phyloP scores from a whole-genome alignment of 2,329 filamentous ascomycete genomes.

The Ceratocystis huliohia region DNA sequence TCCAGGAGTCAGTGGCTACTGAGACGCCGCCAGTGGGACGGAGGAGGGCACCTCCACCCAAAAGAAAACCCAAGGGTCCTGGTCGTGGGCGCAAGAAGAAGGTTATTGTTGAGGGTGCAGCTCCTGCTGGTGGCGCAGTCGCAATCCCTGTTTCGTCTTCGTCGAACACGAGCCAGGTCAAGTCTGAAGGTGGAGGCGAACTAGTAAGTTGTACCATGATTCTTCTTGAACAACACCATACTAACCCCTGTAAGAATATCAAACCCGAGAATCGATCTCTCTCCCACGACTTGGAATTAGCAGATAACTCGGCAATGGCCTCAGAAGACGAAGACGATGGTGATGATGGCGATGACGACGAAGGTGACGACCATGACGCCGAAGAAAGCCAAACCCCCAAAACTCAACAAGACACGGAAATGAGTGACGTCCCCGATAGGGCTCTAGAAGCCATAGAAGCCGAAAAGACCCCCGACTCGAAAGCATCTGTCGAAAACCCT shows the following conservation, averaged over 20 bases:
- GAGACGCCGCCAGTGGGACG: constrained; percentile 31
- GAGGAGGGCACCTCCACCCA: constrained; percentile 61
- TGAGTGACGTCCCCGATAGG: constrained; percentile 30
- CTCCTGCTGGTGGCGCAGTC: constrained; percentile 29
- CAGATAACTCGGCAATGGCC: constrained; percentile 36
- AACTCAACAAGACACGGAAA: constrained; percentile 15
- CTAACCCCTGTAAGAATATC: neutral
- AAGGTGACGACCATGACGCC: constrained; percentile 35
- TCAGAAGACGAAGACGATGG: constrained; percentile 38
- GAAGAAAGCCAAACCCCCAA: constrained; percentile 28
- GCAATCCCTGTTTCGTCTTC: constrained; percentile 21
- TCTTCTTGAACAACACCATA: neutral
- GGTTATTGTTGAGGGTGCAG: constrained; percentile 35
- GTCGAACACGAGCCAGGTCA: constrained; percentile 23
- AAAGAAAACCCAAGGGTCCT: constrained; percentile 59
- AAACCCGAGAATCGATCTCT: constrained; percentile 23
- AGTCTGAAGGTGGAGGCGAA: constrained; percentile 10
- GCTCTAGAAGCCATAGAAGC: constrained; percentile 23
- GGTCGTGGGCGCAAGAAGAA: constrained; percentile 70
- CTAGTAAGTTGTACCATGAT: neutral
- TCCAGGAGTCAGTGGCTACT: constrained; percentile 40
- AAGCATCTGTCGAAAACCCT: neutral
- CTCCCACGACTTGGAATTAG: constrained; percentile 42
- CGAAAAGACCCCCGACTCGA: constrained; percentile 8
- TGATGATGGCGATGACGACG: constrained; percentile 37